Base-by-base conservation (phyloP, 2,329 filamentous ascomycete species). In the Arthrobotrys conoides region DNA sequence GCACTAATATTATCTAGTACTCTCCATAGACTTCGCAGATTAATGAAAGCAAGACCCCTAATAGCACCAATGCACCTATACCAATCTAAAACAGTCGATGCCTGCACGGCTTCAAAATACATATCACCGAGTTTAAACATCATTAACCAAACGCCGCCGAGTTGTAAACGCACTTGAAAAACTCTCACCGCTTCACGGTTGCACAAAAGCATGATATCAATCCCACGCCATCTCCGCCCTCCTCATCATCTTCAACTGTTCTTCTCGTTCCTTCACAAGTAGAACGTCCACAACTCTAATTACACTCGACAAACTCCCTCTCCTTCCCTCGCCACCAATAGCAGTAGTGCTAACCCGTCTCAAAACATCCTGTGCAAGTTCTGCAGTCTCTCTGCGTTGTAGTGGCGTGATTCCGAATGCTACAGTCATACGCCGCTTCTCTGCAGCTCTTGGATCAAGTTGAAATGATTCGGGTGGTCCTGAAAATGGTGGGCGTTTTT, bases 211-310 rank as follows among this genome's bases (percentile, higher is more conserved):
- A 20, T 10, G 9, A 38, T 14, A 78, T 80, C 71, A 79, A 65
- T 63, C 55, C 81, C 80, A 82, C n/a, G 80, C 78, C 81, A 82
- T 81, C 64, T 82, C 81, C 2, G 66, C 55, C 59, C 79, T 80
- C 49, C 81, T 81, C 27, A 63, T 59, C 22, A 70, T 51, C 41
- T 53, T 80, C 66, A 82, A 71, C 38, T 79, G 73, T 41, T 81
- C 80, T 24, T 81, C 81, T 27, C 80, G 65, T 36, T 81, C 81
- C 20, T 79, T 81, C 10, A 82, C 71, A 57, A 82, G 77, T 46
- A 82, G 33, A 16, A 63, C 80, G 76, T 81, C 81, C 14, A 82
- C 76, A 30, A 82, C 78, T 48, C 65, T 77, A 33, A 82, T 67
- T 69, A 82, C 81, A 48, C 76, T 79, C 20, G 63, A 63, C 27